Evolutionary conservation across 1,284 basidiomycete genomes (phyloP), one percentile per base, ranked within the genome.

Genomic region (Sanghuangporus baumii): DNA sequence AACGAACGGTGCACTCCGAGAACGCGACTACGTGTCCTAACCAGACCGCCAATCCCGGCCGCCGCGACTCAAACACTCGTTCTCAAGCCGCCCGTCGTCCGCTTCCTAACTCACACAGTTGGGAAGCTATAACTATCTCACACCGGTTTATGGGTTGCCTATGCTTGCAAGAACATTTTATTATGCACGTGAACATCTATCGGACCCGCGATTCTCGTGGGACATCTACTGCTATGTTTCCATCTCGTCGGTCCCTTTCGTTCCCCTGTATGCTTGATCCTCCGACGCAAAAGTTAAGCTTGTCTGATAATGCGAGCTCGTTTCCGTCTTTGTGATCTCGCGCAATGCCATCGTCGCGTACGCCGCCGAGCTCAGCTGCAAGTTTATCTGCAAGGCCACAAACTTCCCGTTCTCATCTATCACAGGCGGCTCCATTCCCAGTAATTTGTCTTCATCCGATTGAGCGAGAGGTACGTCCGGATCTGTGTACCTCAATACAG

Each of bases 321-420:
- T 97, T 70, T 96, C 93, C 46, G 89, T 91, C 76, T 95, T 94
- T 12, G 94, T 96, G 51, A 96, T 86, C 74, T 96, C 94, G 52
- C 95, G 85, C 66, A 98, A 74, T 3, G 94, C 94, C 95, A 98
- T 98, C 3, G 95, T 98, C 1, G 95, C 95, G 74, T 96, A 98
- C 2, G 93, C 90, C 2, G 92, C 89, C 3, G 93, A 93, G 23
- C 91, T 92, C 20, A 98, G 81, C 12, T 83, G 85, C 63, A 96
- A 76, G 56, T 86, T 77, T 61, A 97, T 85, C 71, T 94, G 93
- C 41, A 97, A 76, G 1, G 95, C 94, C 71, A 87, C 78, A 74
- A 95, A 96, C 69, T 85, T 89, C 52, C 93, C 93, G 64, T 86
- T 81, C 65, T 85, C 83, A 12, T 82, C 80, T 38, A 83, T 69